phyloP scores from a whole-genome alignment of 345 rosid species.

The Arabidopsis arenosa region DNA sequence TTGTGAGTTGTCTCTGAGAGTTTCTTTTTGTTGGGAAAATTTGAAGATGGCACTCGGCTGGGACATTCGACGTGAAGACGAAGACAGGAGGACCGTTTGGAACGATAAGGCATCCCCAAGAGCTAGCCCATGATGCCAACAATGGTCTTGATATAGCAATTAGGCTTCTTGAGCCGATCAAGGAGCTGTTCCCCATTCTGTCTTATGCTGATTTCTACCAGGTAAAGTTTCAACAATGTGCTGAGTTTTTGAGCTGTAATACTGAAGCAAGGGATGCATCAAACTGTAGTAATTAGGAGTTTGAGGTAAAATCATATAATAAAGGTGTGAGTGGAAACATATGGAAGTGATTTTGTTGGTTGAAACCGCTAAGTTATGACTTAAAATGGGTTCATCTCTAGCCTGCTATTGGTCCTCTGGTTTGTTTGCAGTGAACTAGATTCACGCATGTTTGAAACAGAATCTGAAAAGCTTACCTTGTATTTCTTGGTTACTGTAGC shows the following conservation, averaged over 20 bases:
- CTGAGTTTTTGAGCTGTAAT: not conserved
- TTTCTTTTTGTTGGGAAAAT: not conserved
- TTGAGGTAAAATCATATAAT: not conserved
- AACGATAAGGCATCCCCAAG: conserved; percentile 71
- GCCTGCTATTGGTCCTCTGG: not conserved
- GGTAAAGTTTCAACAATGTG: conserved; percentile 37
- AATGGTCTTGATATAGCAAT: conserved; percentile 90
- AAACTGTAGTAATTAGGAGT: not conserved
- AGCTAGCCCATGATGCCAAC: conserved; percentile 81
- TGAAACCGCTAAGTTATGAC: conserved; percentile 1
- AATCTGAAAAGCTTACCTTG: not conserved
- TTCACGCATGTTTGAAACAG: not conserved
- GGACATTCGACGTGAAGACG: conserved; percentile 72
- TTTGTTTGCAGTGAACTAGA: conserved; percentile 7
- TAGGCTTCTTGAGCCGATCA: conserved; percentile 74
- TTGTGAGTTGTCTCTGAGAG: not conserved
- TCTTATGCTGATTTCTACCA: conserved; percentile 86
- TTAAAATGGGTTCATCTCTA: not conserved
- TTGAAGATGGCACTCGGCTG: conserved; percentile 93
- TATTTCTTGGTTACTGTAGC: conserved; percentile 45
- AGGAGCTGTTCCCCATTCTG: conserved; percentile 67
- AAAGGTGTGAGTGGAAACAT: not conserved
- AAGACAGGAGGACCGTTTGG: conserved; percentile 94
- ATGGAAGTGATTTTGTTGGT: not conserved
- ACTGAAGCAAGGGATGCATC: conserved; percentile 1